phyloP scores from a whole-genome alignment of 768 basidiomycete species.

The Cyclocybe aegerita region DNA sequence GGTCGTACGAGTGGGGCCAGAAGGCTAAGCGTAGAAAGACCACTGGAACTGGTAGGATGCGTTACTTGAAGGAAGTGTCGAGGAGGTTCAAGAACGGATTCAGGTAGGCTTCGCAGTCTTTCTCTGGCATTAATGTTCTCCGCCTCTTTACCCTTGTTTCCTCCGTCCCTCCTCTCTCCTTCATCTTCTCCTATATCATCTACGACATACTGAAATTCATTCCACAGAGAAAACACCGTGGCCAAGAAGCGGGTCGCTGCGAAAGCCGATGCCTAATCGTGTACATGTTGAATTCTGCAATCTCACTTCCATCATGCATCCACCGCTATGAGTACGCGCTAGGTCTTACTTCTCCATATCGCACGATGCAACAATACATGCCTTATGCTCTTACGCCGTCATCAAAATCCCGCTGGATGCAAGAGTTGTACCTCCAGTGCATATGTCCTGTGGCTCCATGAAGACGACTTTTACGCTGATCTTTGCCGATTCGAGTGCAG shows the following conservation, averaged over 20 bases:
- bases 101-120: conserved; percentile 50
- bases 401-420: too few species aligned
- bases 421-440: too few species aligned
- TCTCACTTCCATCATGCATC: conserved; percentile 7
- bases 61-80: conserved; percentile 87
- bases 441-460: too few species aligned
- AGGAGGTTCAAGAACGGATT: conserved; percentile 99
- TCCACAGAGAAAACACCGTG: conserved; percentile 77
- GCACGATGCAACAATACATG: conserved; percentile 18
- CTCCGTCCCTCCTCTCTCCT: not conserved
- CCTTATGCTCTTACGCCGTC: conserved; percentile 9
- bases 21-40: conserved; percentile 99
- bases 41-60: conserved; percentile 96
- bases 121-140: not conserved
- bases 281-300: conserved; percentile 10
- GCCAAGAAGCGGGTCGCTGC: conserved; percentile 83
- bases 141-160: not conserved
- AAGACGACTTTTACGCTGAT: too few species aligned
- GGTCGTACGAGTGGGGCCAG: conserved; percentile 96
- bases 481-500: too few species aligned
- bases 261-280: conserved; percentile 40
- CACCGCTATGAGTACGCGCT: conserved; percentile 15
- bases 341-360: conserved; percentile 15
- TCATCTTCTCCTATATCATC: not conserved
- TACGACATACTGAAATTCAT: not conserved